These are phyloP conservation scores for Hirschioporus abietinus DNA, from an alignment of 768 basidiomycete species.

Conservation along the genomic window DNA sequence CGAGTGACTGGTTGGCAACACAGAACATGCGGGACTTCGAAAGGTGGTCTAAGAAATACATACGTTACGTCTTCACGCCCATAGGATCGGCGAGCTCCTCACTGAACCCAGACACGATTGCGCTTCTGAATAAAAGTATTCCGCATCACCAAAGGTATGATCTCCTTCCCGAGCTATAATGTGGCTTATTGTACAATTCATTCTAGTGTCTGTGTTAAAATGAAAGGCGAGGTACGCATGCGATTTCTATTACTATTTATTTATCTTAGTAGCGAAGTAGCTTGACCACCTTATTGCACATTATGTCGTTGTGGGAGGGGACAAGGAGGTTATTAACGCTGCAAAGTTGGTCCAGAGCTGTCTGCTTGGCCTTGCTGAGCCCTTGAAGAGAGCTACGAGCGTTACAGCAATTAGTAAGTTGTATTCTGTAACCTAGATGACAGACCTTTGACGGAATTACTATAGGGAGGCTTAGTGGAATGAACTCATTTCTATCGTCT, in stretches of 20 bases:
- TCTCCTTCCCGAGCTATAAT: background rate
- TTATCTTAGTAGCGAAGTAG: background rate
- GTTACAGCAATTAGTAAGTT: background rate
- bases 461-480: background rate
- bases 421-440: background rate
- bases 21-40: background rate
- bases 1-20: background rate
- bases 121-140: background rate
- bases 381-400: background rate
- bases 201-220: background rate
- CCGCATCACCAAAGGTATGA: background rate
- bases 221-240: background rate
- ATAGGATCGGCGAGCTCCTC: too few species aligned
- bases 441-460: too few species aligned
- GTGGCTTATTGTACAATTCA: background rate
- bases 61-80: background rate
- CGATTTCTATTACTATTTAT: background rate
- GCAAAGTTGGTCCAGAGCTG: background rate
- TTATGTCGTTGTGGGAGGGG: background rate
- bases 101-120: background rate
- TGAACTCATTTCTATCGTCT: background rate
- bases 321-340: background rate
- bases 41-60: background rate
- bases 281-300: background rate
- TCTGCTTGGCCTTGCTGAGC: background rate